Conservation (phyloP, 75 land plant species). For the Pinus albicaulis region DNA sequence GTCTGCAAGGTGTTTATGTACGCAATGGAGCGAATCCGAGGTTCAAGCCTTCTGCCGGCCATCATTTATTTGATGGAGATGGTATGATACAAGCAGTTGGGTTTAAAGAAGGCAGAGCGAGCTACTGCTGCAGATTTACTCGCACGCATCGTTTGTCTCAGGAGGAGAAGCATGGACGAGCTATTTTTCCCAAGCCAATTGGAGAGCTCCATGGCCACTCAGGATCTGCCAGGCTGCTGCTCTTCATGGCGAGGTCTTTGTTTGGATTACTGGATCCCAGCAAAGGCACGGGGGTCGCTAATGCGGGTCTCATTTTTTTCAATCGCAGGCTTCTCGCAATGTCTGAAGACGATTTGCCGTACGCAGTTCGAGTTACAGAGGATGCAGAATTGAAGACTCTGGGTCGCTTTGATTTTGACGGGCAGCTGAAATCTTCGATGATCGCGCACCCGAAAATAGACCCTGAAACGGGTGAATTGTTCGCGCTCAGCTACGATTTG, state of each 20-base stretch:
- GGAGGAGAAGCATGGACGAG: conserved; percentile 58
- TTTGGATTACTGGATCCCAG: conserved; percentile 58
- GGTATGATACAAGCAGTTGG: conserved; percentile 88
- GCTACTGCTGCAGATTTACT: conserved; percentile 66
- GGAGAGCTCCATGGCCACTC: conserved; percentile 94
- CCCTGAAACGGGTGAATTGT: conserved; percentile 64
- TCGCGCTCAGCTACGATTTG: conserved; percentile 85
- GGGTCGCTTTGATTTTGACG: conserved; percentile 62
- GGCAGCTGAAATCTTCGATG: conserved; percentile 58
- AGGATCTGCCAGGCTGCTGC: conserved; percentile 58
- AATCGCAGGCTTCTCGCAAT: conserved; percentile 78
- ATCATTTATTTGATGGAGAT: conserved; percentile 91
- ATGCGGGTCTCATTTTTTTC: conserved; percentile 87
- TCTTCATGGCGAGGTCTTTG: conserved; percentile 52
- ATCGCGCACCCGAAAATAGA: conserved; percentile 93
- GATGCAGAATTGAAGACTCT: conserved; percentile 73
- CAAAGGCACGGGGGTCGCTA: conserved; percentile 80
- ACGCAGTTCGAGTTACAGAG: conserved; percentile 55
- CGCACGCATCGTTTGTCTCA: conserved; percentile 58
- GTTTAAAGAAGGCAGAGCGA: conserved; percentile 44
- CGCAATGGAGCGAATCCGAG: conserved; percentile 90
- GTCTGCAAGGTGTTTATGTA: conserved; percentile 71
- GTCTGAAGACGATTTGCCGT: conserved; percentile 92
- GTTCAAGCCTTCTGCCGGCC: conserved; percentile 71
- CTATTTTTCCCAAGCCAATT: conserved; percentile 79